phyloP scores from a whole-genome alignment of 2,329 filamentous ascomycete genomes.

The Cadophora sp. region DNA sequence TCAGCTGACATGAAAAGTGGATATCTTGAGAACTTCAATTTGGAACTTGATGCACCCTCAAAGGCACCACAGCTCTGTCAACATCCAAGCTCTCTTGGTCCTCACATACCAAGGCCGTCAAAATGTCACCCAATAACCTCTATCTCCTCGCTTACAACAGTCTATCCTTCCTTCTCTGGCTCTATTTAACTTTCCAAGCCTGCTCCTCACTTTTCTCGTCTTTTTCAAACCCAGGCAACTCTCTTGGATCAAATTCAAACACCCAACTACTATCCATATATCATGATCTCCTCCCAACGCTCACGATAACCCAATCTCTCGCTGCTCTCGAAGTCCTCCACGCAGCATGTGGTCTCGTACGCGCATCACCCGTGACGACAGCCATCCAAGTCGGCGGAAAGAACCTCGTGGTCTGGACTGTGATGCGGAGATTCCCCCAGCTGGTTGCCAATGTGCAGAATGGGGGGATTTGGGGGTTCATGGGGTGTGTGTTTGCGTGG shows the following conservation, averaged over 20 bases:
- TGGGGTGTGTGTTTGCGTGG: background rate
- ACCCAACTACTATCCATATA: background rate
- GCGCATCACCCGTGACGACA: background rate
- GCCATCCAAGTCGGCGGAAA: conserved; percentile 12
- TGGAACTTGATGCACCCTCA: background rate
- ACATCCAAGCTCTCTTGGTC: background rate
- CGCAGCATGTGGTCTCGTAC: background rate
- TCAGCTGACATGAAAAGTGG: conserved; percentile 13
- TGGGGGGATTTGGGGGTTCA: conserved; percentile 6
- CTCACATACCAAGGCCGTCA: background rate
- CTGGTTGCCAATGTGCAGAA: background rate
- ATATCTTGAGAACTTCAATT: conserved; percentile 1
- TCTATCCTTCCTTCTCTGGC: conserved; percentile 6
- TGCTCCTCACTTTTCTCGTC: background rate
- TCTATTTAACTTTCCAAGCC: background rate
- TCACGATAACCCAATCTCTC: background rate
- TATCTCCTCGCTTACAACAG: conserved; percentile 11
- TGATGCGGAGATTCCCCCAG: conserved; percentile 5
- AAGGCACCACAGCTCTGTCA: background rate
- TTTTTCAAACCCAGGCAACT: background rate
- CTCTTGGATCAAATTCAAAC: background rate
- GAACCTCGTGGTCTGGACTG: conserved; percentile 9
- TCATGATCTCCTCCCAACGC: background rate
- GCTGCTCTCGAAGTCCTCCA: conserved; percentile 1
- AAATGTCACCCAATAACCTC: background rate